Base-by-base conservation (phyloP, 352 stramenopile genomes). In the Pythium catenulatum region DNA sequence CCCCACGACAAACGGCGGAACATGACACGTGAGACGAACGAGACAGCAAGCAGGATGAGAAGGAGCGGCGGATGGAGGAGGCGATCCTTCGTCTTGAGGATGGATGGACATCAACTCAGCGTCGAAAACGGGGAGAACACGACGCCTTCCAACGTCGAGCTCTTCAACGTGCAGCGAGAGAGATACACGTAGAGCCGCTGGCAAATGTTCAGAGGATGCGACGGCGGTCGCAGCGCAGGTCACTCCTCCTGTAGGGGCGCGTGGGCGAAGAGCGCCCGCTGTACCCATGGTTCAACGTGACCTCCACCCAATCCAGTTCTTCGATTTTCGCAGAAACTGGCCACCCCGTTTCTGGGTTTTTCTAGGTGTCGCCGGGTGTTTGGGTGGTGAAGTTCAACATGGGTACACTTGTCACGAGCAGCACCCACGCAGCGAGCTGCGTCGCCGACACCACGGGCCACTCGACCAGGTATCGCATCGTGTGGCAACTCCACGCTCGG, bases 181-280 rank as follows among this genome's bases (percentile, higher is more conserved):
- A n/a, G n/a, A n/a, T n/a, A n/a, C n/a, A n/a, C n/a, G n/a, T n/a
- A n/a, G n/a, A n/a, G n/a, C n/a, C n/a, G n/a, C n/a, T n/a, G n/a
- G n/a, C n/a, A n/a, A n/a, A n/a, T n/a, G n/a, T n/a, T n/a, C n/a
- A n/a, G n/a, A n/a, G n/a, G n/a, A n/a, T n/a, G n/a, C n/a, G n/a
- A n/a, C n/a, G n/a, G n/a, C n/a, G n/a, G n/a, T n/a, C n/a, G n/a
- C n/a, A n/a, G n/a, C n/a, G n/a, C n/a, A n/a, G n/a, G 78, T 85
- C 78, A 85, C 52, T 85, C 78, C 78, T 85, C 78, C 78, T 79
- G n/a, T n/a, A n/a, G n/a, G n/a, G n/a, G n/a, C n/a, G n/a, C n/a
- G n/a, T n/a, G n/a, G n/a, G n/a, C n/a, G n/a, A n/a, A n/a, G n/a
- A n/a, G n/a, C n/a, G n/a, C n/a, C n/a, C n/a, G n/a, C n/a, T n/a